These are phyloP conservation scores for Sporisorium reilianum DNA, from an alignment of 1,284 basidiomycete genomes.

Conservation along the genomic window DNA sequence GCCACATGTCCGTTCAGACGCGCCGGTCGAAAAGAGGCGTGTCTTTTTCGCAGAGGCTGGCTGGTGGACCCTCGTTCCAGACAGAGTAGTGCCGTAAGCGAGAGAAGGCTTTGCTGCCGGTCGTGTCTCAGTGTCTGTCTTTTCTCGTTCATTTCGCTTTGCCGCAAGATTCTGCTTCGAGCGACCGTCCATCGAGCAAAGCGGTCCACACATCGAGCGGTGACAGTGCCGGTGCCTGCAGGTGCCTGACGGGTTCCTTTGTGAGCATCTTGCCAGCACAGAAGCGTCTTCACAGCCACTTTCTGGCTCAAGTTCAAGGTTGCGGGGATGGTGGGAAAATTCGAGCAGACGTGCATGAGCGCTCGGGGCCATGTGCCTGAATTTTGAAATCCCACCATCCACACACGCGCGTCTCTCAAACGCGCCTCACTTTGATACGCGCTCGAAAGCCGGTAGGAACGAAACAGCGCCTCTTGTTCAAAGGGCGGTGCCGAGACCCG, in stretches of 20 bases:
- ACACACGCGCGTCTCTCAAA: not conserved
- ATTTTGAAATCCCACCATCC: not conserved
- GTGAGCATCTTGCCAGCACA: not conserved
- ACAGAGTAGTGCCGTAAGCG: not conserved
- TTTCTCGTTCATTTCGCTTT: not conserved
- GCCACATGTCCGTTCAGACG: conserved; percentile 4
- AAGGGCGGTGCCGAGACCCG: conserved; percentile 1
- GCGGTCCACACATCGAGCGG: too few species aligned
- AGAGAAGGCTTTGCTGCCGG: not conserved
- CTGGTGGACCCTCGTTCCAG: conserved; percentile 5
- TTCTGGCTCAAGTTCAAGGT: not conserved
- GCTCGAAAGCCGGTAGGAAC: not conserved
- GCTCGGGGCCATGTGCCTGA: conserved; percentile 10
- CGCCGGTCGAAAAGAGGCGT: not conserved
- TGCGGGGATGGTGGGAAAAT: conserved; percentile 30
- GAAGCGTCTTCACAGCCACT: conserved; percentile 2
- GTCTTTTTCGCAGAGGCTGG: too few species aligned
- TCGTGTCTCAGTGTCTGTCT: conserved; percentile 7
- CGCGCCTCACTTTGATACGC: not conserved
- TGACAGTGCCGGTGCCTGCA: too few species aligned
- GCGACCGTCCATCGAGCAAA: too few species aligned
- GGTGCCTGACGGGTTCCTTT: too few species aligned
- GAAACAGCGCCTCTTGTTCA: not conserved
- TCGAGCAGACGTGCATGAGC: conserved; percentile 19
- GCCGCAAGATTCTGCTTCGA: too few species aligned